These are phyloP conservation scores for Pythium monospermum DNA, from an alignment of 352 stramenopile genomes.

Conservation along the genomic window DNA sequence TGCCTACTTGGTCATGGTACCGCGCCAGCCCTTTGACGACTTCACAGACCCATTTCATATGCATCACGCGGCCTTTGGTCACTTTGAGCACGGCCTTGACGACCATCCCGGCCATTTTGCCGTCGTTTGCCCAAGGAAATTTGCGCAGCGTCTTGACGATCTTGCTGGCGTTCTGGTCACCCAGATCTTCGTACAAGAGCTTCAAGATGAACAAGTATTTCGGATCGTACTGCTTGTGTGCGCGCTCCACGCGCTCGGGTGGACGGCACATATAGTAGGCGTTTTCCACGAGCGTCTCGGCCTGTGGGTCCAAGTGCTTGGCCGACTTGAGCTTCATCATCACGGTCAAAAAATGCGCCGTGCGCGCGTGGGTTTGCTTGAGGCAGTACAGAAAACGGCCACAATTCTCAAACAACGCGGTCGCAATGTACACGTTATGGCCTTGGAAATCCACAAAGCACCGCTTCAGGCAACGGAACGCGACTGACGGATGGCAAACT, in stretches of 20 bases:
- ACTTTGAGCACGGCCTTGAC: conserved; percentile 92
- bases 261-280: conserved; percentile 92
- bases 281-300: conserved; percentile 89
- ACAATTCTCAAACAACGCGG: conserved; percentile 95
- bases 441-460: conserved; percentile 96
- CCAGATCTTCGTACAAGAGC: conserved; percentile 83
- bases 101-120: conserved; percentile 42
- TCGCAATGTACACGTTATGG: conserved; percentile 95
- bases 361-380: conserved; percentile 91
- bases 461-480: conserved; percentile 90
- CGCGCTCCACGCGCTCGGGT: conserved; percentile 71
- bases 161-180: conserved; percentile 78
- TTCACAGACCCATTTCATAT: conserved; percentile 85
- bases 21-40: conserved; percentile 79
- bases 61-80: conserved; percentile 84
- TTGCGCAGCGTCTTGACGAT: conserved; percentile 93
- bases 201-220: conserved; percentile 90
- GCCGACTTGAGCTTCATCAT: conserved; percentile 96
- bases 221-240: conserved; percentile 85
- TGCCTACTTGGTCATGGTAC: conserved; percentile 88
- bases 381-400: conserved; percentile 94
- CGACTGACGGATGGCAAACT: conserved; percentile 92
- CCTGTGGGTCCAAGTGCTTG: conserved; percentile 85
- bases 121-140: conserved; percentile 84
- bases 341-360: conserved; percentile 88